Evolutionary conservation across 352 stramenopile genomes (phyloP), one percentile per base, ranked within the genome.

Genomic region (Globisporangium cederbergense): DNA sequence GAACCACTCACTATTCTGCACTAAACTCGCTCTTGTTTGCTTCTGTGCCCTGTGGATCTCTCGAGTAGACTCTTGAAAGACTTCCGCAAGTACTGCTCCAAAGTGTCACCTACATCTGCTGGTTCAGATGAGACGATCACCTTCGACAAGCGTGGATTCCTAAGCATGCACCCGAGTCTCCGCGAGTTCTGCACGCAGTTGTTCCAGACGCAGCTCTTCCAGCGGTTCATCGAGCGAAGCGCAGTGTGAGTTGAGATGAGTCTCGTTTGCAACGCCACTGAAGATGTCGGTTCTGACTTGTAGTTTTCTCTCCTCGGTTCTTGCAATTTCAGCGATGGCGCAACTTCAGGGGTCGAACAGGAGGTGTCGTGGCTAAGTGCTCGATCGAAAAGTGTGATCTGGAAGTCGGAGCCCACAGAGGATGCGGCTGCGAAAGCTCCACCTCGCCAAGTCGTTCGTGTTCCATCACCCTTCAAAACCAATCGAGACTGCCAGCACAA

Each of bases 191-290:
- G 72, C 47, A 65, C 72, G 1, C 77, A 89, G 30, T 70, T 93
- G 6, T 91, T 93, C 57, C 77, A 90, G 47, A 93, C 84, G 0
- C 84, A 91, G 49, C 70, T 88, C 28, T 93, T 93, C 50, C 78
- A 91, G 57, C 73, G 77, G 3, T 91, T 87, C 32, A 72, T 93
- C 34, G 79, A 90, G 49, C 76, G 70, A 14, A 75, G 73, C 36
- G 61, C 56, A 58, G 14, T 67, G 50, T 64, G 47, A 71, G 38
- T 75, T 13, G 64, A 38, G 65, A 30, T 61, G 25, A 5, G 18
- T 13, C 43, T 4, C 18, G 4, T 50, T 71, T 68, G 20, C 7
- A 40, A 40, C 2, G 30, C n/a, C 22, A 5, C 4, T 34, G 25
- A 25, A 30, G 1, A 36, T 25, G 36, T 51, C 3, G 11, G 9